Base-by-base conservation (phyloP, 306 rosid genomes). In the Glycine latifolia region DNA sequence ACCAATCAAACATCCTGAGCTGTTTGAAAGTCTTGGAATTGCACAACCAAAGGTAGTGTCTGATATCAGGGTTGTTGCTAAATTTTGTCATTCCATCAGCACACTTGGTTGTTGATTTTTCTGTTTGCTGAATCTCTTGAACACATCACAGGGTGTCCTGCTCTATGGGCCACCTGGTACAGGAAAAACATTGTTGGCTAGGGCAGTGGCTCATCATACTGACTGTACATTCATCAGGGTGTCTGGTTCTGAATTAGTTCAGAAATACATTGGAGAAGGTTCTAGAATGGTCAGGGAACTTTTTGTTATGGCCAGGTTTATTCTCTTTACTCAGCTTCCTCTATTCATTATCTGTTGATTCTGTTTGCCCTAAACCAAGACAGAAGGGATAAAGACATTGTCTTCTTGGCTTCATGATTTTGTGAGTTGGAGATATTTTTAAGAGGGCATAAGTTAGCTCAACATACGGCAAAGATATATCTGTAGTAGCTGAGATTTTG, bases 281-380 rank as follows among this genome's bases (percentile, higher is more conserved):
- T 95, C 99, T 46, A 87, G 99, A 89, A 95, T 95, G 99, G 99
- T 95, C 75, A 91, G 98, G 80, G 99, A 95, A 80, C 98, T 95
- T 71, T 95, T 95, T 6, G 98, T 93, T 79, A 93, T 95, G 99
- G 99, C 99, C 86, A 95, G 99, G 99, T 95, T 85, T 87, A 87
- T 89, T 58, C 78, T 79, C 81, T 47, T 66, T 37, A 3, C 62
- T 52, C 41, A 65, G 65, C 59, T 72, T 77, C 55, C 10, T 60
- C n/a, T 31, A 4, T 31, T 67, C 75, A 55, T 69, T 56, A 56
- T 78, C 3, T 48, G 31, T 26, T 26, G 31, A 26, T 26, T 26
- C 31, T 26, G 66, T 61, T 65, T 35, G 41, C 39, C 41, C 66
- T 11, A 31, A 47, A 43, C 37, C 62, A 7, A 66, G 48, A 16